Conservation (phyloP, 345 rosid genomes). For the Mangifera indica region DNA sequence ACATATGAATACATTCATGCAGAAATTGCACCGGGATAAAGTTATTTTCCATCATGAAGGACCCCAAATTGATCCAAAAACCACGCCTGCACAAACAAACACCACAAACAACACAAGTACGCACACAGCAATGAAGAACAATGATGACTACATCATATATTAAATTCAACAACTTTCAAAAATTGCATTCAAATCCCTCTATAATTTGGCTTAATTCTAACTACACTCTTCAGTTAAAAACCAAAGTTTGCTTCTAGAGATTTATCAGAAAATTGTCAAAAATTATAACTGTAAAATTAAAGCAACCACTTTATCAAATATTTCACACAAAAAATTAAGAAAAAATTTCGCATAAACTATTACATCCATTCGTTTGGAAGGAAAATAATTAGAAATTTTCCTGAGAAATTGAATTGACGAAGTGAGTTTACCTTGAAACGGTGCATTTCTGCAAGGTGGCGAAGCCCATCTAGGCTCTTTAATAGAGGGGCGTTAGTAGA, state of each 20-base stretch:
- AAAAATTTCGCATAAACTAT: neutral
- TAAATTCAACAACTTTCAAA: too few species aligned
- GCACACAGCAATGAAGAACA: neutral
- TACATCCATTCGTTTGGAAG: neutral
- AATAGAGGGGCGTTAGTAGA: conserved; percentile 41
- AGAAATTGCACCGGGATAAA: conserved; percentile 87
- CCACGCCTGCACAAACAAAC: conserved; percentile 66
- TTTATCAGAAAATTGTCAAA: too few species aligned
- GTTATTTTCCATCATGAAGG: conserved; percentile 89
- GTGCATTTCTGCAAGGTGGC: conserved; percentile 61
- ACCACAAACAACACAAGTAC: too few species aligned
- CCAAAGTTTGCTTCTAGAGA: too few species aligned
- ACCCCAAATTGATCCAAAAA: conserved; percentile 95
- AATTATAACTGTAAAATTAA: too few species aligned
- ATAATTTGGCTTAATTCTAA: too few species aligned
- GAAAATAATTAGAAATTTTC: neutral
- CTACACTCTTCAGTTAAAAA: too few species aligned
- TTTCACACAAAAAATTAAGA: neutral
- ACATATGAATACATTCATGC: conserved; percentile 56
- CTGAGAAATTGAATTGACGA: neutral
- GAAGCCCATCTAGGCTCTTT: conserved; percentile 62
- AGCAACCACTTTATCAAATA: too few species aligned
- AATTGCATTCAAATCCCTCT: too few species aligned
- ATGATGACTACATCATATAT: neutral
- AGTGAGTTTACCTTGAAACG: conserved; percentile 61